These are phyloP conservation scores for Botrytis fabae DNA, from an alignment of 2,329 filamentous ascomycete species.

Conservation along the genomic window DNA sequence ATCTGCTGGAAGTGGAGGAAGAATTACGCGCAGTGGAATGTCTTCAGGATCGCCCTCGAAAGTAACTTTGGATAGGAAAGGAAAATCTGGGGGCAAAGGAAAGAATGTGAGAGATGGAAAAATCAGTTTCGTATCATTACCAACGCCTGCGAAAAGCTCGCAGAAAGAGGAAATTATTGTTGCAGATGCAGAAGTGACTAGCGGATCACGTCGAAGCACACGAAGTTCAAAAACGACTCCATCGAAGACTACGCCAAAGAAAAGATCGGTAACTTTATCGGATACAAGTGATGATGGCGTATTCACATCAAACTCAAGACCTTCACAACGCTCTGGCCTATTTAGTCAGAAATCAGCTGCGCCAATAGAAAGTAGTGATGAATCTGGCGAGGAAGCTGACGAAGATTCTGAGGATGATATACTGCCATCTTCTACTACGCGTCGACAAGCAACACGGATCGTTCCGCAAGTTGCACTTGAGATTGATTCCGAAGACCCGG, in stretches of 20 bases:
- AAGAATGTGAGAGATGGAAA: slow-evolving; percentile 21
- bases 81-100: slow-evolving; percentile 3
- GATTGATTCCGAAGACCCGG: slow-evolving; percentile 18
- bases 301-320: slow-evolving; percentile 11
- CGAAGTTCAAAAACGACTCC: background rate
- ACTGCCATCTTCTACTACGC: slow-evolving; percentile 30
- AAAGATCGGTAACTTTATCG: slow-evolving; percentile 18
- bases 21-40: slow-evolving; percentile 6
- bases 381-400: background rate
- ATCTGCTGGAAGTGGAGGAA: slow-evolving; percentile 9
- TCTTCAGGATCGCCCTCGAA: background rate
- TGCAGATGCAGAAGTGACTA: slow-evolving; percentile 4
- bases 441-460: slow-evolving; percentile 14
- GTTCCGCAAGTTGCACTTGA: slow-evolving; percentile 17
- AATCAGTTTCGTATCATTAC: slow-evolving; percentile 28
- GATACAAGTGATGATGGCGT: slow-evolving; percentile 26
- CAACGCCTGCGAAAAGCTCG: slow-evolving; percentile 33
- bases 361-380: slow-evolving; percentile 2
- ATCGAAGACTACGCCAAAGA: background rate
- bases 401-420: slow-evolving; percentile 29
- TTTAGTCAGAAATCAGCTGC: slow-evolving; percentile 10
- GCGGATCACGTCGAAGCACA: slow-evolving; percentile 5
- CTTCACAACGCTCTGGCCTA: slow-evolving; percentile 13
- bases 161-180: slow-evolving; percentile 23
- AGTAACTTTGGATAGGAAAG: background rate